Evolutionary conservation across 371 early-diverging fungal genomes (phyloP).

Genomic region (Synchytrium microbalum): DNA sequence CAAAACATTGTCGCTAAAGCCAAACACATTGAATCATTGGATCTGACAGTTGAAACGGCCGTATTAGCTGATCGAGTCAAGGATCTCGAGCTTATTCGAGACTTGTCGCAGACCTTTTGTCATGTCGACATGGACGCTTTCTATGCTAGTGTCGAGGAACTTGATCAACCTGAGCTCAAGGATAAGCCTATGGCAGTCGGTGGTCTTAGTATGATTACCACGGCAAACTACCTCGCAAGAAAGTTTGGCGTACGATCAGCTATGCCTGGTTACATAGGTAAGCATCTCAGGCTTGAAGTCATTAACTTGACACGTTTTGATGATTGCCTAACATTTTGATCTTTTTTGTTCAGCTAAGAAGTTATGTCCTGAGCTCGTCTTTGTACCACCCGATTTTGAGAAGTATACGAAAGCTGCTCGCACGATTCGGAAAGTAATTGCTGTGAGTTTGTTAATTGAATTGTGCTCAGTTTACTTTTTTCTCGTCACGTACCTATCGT

Average conservation of each 20-base stretch:
- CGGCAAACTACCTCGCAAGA: constrained; percentile 60
- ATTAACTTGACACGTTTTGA: too few species aligned
- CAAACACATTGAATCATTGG: constrained; percentile 28
- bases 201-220: constrained; percentile 48
- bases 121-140: constrained; percentile 65
- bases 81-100: constrained; percentile 36
- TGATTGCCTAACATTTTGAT: not conserved
- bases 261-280: constrained; percentile 37
- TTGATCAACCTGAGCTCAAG: constrained; percentile 48
- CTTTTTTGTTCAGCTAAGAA: constrained; percentile 16
- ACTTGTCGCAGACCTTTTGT: constrained; percentile 43
- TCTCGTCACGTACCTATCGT: constrained; percentile 5
- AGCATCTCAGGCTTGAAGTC: not conserved
- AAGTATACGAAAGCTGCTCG: constrained; percentile 46
- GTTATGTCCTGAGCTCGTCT: constrained; percentile 53
- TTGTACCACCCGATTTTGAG: constrained; percentile 44
- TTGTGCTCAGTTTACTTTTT: too few species aligned
- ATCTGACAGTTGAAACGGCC: constrained; percentile 32
- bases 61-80: constrained; percentile 35
- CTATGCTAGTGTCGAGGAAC: constrained; percentile 65
- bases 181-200: constrained; percentile 66
- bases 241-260: constrained; percentile 60
- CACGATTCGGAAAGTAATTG: constrained; percentile 39
- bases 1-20: constrained; percentile 36
- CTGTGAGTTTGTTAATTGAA: constrained; percentile 17